A percentile compares a stretch with the other conserved stretches of the same genome.
Conservation (phyloP, 2,329 filamentous ascomycete species). For the Xylariaceae sp. region DNA sequence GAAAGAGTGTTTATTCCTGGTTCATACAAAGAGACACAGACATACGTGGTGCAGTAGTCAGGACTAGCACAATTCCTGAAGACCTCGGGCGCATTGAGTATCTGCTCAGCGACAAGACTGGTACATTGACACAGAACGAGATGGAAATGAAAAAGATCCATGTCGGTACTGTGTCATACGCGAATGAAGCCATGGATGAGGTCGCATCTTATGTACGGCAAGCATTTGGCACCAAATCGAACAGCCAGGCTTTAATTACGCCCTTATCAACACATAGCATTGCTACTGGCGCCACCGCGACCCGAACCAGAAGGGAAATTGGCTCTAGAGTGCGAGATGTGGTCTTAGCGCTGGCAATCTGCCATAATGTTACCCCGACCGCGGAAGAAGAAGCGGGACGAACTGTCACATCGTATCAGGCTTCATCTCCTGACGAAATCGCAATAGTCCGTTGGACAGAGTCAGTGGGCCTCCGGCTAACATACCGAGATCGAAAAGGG, state of each 20-base stretch:
- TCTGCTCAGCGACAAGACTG: conserved; percentile 92
- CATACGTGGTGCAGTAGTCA: conserved; percentile 86
- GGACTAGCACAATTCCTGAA: conserved; percentile 95
- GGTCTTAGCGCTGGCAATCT: conserved; percentile 83
- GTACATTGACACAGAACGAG: conserved; percentile 95
- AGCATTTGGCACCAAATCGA: conserved; percentile 56
- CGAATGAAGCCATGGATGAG: conserved; percentile 98
- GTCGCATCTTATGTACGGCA: conserved; percentile 81
- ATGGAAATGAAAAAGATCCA: conserved; percentile 99
- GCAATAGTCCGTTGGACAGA: conserved; percentile 96
- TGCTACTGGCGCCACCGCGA: conserved; percentile 58
- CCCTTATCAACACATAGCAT: conserved; percentile 66
- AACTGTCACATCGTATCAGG: conserved; percentile 80
- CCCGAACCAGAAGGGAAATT: conserved; percentile 85
- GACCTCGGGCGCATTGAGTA: conserved; percentile 95
- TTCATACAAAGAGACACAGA: conserved; percentile 90
- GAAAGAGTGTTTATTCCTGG: conserved; percentile 91
- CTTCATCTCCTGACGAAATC: conserved; percentile 95
- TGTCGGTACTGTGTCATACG: conserved; percentile 95
- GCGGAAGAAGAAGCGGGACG: conserved; percentile 76
- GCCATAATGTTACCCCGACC: conserved; percentile 94
- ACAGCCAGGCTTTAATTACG: conserved; percentile 57
- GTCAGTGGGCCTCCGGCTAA: conserved; percentile 76
- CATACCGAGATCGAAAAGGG: conserved; percentile 77
- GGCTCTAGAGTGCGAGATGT: conserved; percentile 89